Conservation (phyloP, 805 yeast species). For the Candida oleophila region DNA sequence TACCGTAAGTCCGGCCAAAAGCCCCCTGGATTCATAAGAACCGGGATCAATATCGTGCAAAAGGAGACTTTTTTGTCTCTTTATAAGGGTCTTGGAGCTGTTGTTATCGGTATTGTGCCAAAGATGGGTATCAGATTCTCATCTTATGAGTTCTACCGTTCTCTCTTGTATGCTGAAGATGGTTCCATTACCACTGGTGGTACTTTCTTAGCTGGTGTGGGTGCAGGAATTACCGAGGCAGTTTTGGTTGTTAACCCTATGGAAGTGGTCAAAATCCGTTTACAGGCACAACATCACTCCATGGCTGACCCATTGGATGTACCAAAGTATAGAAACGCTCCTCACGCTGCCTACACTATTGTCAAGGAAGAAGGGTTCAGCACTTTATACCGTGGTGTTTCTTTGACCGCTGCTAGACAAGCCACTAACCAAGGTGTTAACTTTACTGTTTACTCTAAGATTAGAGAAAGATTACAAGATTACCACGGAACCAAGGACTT, state of each 20-base stretch:
- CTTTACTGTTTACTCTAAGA: slow-evolving; percentile 88
- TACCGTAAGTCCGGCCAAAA: slow-evolving; percentile 69
- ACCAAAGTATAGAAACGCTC: slow-evolving; percentile 89
- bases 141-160: slow-evolving; percentile 86
- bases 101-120: slow-evolving; percentile 94
- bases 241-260: slow-evolving; percentile 93
- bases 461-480: slow-evolving; percentile 68
- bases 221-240: slow-evolving; percentile 97
- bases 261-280: slow-evolving; percentile 94
- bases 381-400: slow-evolving; percentile 90
- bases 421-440: slow-evolving; percentile 98
- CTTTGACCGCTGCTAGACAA: slow-evolving; percentile 95
- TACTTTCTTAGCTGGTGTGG: slow-evolving; percentile 89
- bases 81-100: slow-evolving; percentile 96
- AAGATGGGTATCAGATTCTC: slow-evolving; percentile 97
- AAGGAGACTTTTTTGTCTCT: slow-evolving; percentile 84
- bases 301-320: slow-evolving; percentile 77
- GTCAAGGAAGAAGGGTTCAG: slow-evolving; percentile 87
- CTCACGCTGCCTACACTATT: slow-evolving; percentile 83
- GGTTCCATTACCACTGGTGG: slow-evolving; percentile 68
- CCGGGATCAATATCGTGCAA: slow-evolving; percentile 75
- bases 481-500: slow-evolving; percentile 57
- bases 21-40: slow-evolving; percentile 81
- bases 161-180: slow-evolving; percentile 59
- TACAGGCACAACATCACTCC: slow-evolving; percentile 93